Percentiles rank a stretch among this genome's conserved stretches.
phyloP scores from a whole-genome alignment of 2,329 filamentous ascomycete genomes.

The Ilyonectria destructans region DNA sequence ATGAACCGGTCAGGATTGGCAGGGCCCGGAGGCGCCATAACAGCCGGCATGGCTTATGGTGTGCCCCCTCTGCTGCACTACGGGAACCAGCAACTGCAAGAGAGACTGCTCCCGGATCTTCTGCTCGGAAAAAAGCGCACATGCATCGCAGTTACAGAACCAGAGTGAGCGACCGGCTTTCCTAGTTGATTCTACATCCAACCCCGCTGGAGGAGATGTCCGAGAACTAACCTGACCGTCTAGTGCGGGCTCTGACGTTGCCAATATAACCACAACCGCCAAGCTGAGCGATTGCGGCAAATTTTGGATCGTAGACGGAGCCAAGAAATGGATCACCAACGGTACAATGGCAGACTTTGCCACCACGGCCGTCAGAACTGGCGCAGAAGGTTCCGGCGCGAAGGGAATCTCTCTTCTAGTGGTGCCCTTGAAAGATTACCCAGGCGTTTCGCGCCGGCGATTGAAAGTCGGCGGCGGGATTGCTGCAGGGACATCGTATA shows the following conservation, averaged over 20 bases:
- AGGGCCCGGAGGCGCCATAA: constrained; percentile 77
- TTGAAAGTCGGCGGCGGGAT: constrained; percentile 78
- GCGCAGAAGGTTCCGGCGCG: constrained; percentile 70
- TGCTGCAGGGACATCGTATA: constrained; percentile 80
- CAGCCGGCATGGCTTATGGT: constrained; percentile 81
- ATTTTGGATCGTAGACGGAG: constrained; percentile 79
- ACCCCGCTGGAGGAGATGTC: too few species aligned
- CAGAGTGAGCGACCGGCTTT: constrained; percentile 58
- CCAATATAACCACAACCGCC: constrained; percentile 80
- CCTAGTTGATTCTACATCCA: too few species aligned
- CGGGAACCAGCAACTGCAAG: constrained; percentile 73
- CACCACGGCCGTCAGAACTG: constrained; percentile 82
- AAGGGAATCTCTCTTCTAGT: constrained; percentile 77
- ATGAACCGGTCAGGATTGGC: constrained; percentile 76
- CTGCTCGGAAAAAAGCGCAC: constrained; percentile 76
- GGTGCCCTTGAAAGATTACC: constrained; percentile 77
- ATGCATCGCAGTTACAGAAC: constrained; percentile 87
- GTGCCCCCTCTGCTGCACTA: constrained; percentile 82
- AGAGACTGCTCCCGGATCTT: constrained; percentile 78
- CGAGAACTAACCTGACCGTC: too few species aligned
- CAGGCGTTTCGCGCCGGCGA: constrained; percentile 78
- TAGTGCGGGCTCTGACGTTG: constrained; percentile 79
- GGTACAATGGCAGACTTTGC: constrained; percentile 80
- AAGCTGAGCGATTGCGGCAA: constrained; percentile 74
- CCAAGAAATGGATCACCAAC: constrained; percentile 87